Percentiles rank a stretch among this genome's conserved stretches.
phyloP scores from a whole-genome alignment of 83 land plant genomes.

The Picea engelmannii region DNA sequence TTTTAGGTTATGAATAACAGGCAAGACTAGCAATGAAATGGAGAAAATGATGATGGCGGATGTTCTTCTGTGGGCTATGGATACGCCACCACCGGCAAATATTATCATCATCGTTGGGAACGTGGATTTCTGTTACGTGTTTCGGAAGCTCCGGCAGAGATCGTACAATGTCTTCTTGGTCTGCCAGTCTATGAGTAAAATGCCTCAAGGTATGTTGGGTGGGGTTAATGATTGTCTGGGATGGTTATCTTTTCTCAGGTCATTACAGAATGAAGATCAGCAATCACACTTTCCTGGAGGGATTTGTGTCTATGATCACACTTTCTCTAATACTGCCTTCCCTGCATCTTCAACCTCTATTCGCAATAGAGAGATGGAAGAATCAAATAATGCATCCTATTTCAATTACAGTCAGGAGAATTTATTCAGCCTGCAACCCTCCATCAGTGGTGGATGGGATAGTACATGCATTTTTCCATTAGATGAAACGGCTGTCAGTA shows the following conservation, averaged over 20 bases:
- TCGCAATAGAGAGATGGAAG: too few relatives aligned
- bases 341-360: too few relatives aligned
- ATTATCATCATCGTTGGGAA: not conserved
- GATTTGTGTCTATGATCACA: too few relatives aligned
- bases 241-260: not conserved
- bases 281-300: too few relatives aligned
- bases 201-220: not conserved
- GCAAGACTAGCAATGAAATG: not conserved
- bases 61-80: slow-evolving; percentile 7
- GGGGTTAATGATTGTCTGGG: not conserved
- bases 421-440: too few relatives aligned
- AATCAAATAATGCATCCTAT: too few relatives aligned
- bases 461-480: too few relatives aligned
- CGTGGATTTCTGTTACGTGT: not conserved
- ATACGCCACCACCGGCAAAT: slow-evolving; percentile 1
- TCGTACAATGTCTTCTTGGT: not conserved
- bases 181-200: not conserved
- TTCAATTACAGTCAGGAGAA: too few relatives aligned
- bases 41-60: slow-evolving; percentile 3
- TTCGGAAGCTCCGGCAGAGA: not conserved
- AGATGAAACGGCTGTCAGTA: too few relatives aligned
- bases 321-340: too few relatives aligned
- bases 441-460: too few relatives aligned
- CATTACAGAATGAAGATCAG: not conserved
- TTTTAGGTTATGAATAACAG: too few relatives aligned